Conservation (phyloP, 2,329 filamentous ascomycete genomes). For the Huntiella moniliformis region DNA sequence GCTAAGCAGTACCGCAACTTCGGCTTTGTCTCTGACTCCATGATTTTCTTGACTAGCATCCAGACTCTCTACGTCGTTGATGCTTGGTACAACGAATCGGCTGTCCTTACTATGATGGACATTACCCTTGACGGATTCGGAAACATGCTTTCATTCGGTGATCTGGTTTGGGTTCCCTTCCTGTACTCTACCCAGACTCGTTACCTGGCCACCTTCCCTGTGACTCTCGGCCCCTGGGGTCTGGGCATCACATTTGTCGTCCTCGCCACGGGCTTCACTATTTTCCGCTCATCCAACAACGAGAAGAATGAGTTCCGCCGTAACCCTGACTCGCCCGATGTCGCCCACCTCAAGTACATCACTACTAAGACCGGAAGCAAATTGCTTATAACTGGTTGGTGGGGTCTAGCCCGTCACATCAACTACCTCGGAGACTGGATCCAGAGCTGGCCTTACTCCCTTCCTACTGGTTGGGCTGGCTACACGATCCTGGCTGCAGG, state of each 20-base stretch:
- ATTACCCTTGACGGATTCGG: slow-evolving; percentile 86
- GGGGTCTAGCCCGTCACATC: slow-evolving; percentile 80
- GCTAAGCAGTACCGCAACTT: slow-evolving; percentile 76
- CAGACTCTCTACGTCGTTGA: slow-evolving; percentile 76
- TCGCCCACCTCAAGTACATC: slow-evolving; percentile 69
- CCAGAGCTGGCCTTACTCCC: slow-evolving; percentile 75
- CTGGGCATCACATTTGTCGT: slow-evolving; percentile 46
- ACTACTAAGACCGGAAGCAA: slow-evolving; percentile 67
- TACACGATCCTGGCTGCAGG: slow-evolving; percentile 50
- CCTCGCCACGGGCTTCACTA: slow-evolving; percentile 58
- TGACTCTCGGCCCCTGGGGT: slow-evolving; percentile 53
- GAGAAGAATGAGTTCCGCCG: slow-evolving; percentile 91
- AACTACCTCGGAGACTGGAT: slow-evolving; percentile 95
- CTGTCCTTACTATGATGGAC: slow-evolving; percentile 85
- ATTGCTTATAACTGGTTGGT: slow-evolving; percentile 76
- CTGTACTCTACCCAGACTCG: slow-evolving; percentile 68
- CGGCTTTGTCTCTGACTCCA: slow-evolving; percentile 70
- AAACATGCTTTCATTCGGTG: slow-evolving; percentile 85
- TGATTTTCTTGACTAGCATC: slow-evolving; percentile 56
- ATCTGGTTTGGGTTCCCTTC: slow-evolving; percentile 85
- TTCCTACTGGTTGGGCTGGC: slow-evolving; percentile 71
- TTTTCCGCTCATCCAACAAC: slow-evolving; percentile 86
- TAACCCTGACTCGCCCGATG: slow-evolving; percentile 59
- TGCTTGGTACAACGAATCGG: slow-evolving; percentile 68
- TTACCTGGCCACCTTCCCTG: slow-evolving; percentile 67